Base-by-base conservation (phyloP, 306 rosid genomes). In the Castanea mollissima region DNA sequence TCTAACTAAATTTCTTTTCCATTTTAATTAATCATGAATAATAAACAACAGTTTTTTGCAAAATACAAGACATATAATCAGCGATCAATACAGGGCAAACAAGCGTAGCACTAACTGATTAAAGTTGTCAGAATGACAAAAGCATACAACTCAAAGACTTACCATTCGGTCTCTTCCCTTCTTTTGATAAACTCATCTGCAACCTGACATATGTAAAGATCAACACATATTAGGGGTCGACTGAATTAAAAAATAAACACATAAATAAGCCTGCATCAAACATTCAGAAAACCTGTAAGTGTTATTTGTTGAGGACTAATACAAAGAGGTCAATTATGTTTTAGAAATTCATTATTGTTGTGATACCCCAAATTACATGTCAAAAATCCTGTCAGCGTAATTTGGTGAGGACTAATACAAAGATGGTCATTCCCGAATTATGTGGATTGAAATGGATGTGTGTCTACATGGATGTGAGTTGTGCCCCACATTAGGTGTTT, bases 91-190 rank as follows among this genome's bases (percentile, higher is more conserved):
- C 32, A 54, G 29, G 54, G 44, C 72, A 9, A 78, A 27, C 9
- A 7, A 8, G 11, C 55, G 0, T 20, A 31, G 20, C 78, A 11
- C 5, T 20, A 25, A 25, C 27, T 25, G 27, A 25, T 1, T 25
- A 35, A 23, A 74, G 57, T 78, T 38, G 75, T 31, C 81, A 80
- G 49, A 67, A 83, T 78, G 71, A 41, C 15, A 52, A n/a, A 32
- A 46, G 29, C 58, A 68, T 73, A 55, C 74, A 44, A 69, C 55
- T 60, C 1, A 12, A 74, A 78, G 83, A 76, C 89, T 85, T 79
- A 92, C 99, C 99, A 95, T 85, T 95, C 98, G 35, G 99, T 87
- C 87, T 95, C 98, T 77, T 87, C 87, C 78, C 92, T 92, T 82
- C 99, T 90, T 87, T 82, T 90, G 86, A 95, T 83, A 79, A 92